Base-by-base conservation (phyloP, 345 rosid genomes). In the Salix arbutifolia region DNA sequence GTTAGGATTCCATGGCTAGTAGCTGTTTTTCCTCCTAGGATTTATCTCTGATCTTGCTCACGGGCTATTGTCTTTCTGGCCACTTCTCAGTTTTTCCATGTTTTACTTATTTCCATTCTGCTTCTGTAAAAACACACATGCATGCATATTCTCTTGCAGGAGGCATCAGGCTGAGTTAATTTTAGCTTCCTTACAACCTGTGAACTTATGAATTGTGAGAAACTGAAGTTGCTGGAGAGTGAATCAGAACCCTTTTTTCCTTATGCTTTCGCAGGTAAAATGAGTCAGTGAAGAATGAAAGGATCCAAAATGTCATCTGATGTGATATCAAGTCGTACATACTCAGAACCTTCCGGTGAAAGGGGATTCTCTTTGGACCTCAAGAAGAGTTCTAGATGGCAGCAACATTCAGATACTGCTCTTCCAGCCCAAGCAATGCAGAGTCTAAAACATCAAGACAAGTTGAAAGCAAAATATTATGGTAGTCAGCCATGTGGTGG, bases 311-410 rank as follows among this genome's bases (percentile, higher is more conserved):
- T 74, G 74, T 12, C 85, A 66, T 80, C 79, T 30, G 73, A 79
- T 78, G 58, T 70, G 70, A 44, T 77, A 77, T 76, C 72, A 73
- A 79, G 81, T 72, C 60, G 71, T 46, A 74, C 53, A 42, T 38
- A 23, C 67, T 56, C 68, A 3, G 77, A 65, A 68, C 23, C 65
- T 71, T 48, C 58, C 44, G 17, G 78, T 73, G 74, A 75, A 71
- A 86, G 75, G 89, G 85, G 70, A 80, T 75, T 77, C 64, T 73
- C 80, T 85, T 65, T 19, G 40, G 87, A 82, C 74, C 69, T 77
- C 28, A 84, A 83, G 78, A 85, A 68, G 76, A 76, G 83, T 68
- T 82, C 86, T 37, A 84, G 78, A 61, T 81, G 73, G 67, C 84
- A 70, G 69, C 77, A 76, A 23, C 71, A 71, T 69, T 81, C 84